A percentile compares a stretch with the other conserved stretches of the same genome.
Evolutionary conservation across 371 early-diverging fungal genomes (phyloP).

Genomic region (Hamiltosporidium magnivora): DNA sequence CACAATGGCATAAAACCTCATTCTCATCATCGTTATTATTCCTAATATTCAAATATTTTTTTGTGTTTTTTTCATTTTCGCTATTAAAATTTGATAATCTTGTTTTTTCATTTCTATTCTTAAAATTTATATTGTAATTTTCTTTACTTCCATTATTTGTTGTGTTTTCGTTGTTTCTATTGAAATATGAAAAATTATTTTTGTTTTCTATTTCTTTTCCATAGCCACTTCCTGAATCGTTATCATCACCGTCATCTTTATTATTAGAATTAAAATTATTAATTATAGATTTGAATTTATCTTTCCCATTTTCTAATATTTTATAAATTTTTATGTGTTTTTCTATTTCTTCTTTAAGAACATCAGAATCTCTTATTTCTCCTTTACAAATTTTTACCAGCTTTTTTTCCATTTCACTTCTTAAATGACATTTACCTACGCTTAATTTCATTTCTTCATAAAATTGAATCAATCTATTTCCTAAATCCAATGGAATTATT

Average conservation of each 20-base stretch:
- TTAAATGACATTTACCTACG: constrained; percentile 19
- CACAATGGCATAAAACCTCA: constrained; percentile 59
- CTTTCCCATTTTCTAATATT: constrained; percentile 60
- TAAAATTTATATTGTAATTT: constrained; percentile 2
- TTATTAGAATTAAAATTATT: no score
- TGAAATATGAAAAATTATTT: no score
- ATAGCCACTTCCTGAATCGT: no score
- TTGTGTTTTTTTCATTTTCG: constrained; percentile 21
- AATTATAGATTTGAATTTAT: constrained; percentile 28
- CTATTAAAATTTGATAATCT: constrained; percentile 12
- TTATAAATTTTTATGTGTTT: constrained; percentile 41
- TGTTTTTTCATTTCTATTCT: constrained; percentile 24
- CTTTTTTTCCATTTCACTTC: constrained; percentile 59
- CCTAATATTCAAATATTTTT: constrained; percentile 8
- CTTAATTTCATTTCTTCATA: constrained; percentile 61
- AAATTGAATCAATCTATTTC: constrained; percentile 74
- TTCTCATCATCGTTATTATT: constrained; percentile 16
- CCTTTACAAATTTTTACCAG: constrained; percentile 59
- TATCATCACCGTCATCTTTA: no score
- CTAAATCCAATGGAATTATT: constrained; percentile 72
- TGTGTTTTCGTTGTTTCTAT: not conserved
- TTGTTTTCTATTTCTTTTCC: no score
- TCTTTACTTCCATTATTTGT: constrained; percentile 1
- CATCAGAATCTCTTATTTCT: constrained; percentile 10
- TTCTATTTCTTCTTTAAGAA: constrained; percentile 42